Evolutionary conservation across 768 basidiomycete species (phyloP), one percentile per base, ranked within the genome.

Genomic region (Naganishia randhawae): DNA sequence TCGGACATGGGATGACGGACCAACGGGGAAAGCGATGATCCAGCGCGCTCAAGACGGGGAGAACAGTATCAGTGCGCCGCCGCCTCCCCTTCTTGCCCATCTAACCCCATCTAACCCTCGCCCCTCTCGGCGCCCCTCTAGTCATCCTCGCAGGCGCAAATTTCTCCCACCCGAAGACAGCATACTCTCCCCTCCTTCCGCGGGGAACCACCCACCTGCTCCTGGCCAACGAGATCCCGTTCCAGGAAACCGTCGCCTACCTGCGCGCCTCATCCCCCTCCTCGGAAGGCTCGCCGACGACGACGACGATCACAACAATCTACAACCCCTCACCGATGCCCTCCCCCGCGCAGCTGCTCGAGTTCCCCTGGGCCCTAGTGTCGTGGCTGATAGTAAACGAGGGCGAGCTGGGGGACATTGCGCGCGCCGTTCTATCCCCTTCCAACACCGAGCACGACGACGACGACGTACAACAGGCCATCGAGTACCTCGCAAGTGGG

Each of bases 321-420:
- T 80, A 80, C 72, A 83, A 83, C 69, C 82, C 82, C 0, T 78
- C 76, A 0, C 82, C 82, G n/a, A 82, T 83, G 80, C 77, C 77
- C 0, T 63, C 76, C 1, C 32, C 61, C 0, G 65, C 53, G 6
- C 69, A 80, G 45, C 74, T 82, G n/a, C 63, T 69, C 1, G 45
- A 66, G 1, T 80, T 82, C 69, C 76, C 76, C 2, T 82, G 82
- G 81, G 33, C 66, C 0, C 9, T 57, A 10, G 65, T 83, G 0
- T 71, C 75, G 2, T 82, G 81, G 81, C 65, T 83, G 16, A 71
- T 82, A 16, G 77, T 83, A 17, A 83, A 83, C 61, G 78, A 82
- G 53, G 81, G 80, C 0, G 82, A 83, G 57, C 69, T 78, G 14
- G 68, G 64, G 22, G 76, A 71, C 11, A 68, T 81, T 1, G 63